Conservation (phyloP, 257 asterid species). For the Craterostigma plantagineum region DNA sequence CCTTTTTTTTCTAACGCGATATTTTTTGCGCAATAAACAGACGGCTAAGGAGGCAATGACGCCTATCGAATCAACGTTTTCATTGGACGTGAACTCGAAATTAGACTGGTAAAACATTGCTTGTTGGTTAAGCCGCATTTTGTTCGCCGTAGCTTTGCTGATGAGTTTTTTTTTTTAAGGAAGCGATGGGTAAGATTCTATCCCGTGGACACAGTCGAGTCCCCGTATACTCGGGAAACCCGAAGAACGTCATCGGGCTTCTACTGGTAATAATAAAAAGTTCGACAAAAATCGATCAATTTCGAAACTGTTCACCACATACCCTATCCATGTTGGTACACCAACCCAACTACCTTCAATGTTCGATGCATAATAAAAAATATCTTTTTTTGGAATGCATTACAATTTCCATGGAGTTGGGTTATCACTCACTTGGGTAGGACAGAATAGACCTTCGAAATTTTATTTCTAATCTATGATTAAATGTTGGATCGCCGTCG, state of each 20-base stretch:
- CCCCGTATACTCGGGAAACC: conserved; percentile 70
- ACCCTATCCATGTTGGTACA: no score
- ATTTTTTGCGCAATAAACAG: conserved; percentile 20
- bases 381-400: no score
- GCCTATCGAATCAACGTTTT: conserved; percentile 94
- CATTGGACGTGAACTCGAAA: conserved; percentile 86
- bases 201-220: conserved; percentile 88
- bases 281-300: no score
- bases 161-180: conserved; percentile 23
- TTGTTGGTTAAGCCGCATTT: no score
- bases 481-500: neutral
- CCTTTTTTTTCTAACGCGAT: neutral
- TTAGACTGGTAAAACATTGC: conserved; percentile 53
- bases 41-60: conserved; percentile 99
- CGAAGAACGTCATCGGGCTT: conserved; percentile 57
- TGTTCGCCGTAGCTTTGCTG: no score
- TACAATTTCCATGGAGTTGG: no score
- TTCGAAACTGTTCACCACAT: no score
- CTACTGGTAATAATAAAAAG: conserved; percentile 27
- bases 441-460: no score
- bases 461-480: neutral
- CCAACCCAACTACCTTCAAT: no score
- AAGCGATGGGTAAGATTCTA: conserved; percentile 74
- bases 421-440: no score
- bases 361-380: no score